phyloP scores from a whole-genome alignment of 2,329 filamentous ascomycete genomes.

The Fusarium drepaniforme region DNA sequence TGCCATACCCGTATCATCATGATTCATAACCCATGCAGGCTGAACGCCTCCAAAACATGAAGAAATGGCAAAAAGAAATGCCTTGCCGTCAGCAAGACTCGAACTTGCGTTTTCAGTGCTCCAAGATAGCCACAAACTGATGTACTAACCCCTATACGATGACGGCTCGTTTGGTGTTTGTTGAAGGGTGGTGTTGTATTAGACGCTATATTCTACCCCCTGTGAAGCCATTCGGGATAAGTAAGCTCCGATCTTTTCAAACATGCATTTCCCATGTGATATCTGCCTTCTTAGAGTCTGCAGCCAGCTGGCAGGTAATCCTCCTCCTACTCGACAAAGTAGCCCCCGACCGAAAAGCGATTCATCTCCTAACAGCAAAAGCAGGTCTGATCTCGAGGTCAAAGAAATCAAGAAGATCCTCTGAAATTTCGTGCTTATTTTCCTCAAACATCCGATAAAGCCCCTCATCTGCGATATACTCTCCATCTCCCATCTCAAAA shows the following conservation, averaged over 20 bases:
- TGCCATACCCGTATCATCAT: not conserved
- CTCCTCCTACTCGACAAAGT: too few species aligned
- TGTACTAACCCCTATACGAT: constrained; percentile 1
- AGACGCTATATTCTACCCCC: not conserved
- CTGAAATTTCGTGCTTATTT: not conserved
- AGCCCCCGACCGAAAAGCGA: not conserved
- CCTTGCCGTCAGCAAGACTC: not conserved
- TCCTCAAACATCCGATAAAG: not conserved
- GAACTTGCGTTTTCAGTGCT: constrained; percentile 2
- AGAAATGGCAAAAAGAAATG: not conserved
- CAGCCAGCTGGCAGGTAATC: not conserved
- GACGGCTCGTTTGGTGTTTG: not conserved
- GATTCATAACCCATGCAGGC: not conserved
- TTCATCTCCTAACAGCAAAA: not conserved
- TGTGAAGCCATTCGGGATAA: not conserved
- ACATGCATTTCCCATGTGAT: not conserved
- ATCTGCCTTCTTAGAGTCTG: not conserved
- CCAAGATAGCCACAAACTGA: not conserved
- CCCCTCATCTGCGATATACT: not conserved
- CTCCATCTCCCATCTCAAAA: not conserved
- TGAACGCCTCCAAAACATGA: not conserved
- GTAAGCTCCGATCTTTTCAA: not conserved
- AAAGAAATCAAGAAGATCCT: fast-evolving
- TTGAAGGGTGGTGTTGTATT: not conserved
- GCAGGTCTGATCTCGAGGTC: constrained; percentile 7